phyloP scores from a whole-genome alignment of 2,329 filamentous ascomycete genomes.

The Curvularia sp. region DNA sequence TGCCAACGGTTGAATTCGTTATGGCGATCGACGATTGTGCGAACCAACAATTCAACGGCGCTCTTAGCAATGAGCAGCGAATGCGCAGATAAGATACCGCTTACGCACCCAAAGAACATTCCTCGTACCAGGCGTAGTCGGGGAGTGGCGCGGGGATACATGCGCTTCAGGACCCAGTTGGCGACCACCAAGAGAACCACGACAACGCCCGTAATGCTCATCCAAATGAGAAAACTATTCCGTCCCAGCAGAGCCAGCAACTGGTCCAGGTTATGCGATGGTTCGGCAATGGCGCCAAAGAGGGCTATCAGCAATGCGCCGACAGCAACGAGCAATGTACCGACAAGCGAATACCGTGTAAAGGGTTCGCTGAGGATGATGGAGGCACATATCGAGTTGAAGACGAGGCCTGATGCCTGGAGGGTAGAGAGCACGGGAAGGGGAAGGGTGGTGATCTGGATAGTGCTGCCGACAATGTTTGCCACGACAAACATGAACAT shows the following conservation, averaged over 20 bases:
- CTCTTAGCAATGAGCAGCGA: constrained; percentile 93
- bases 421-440: constrained; percentile 93
- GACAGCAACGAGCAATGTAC: constrained; percentile 83
- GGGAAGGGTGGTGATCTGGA: constrained; percentile 95
- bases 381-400: constrained; percentile 97
- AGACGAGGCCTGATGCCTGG: constrained; percentile 89
- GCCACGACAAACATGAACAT: constrained; percentile 97
- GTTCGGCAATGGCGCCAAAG: constrained; percentile 92
- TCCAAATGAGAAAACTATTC: constrained; percentile 84
- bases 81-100: constrained; percentile 92
- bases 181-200: constrained; percentile 71
- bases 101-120: constrained; percentile 83
- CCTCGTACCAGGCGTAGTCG: constrained; percentile 79
- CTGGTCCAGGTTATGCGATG: constrained; percentile 85
- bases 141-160: constrained; percentile 57
- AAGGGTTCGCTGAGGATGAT: constrained; percentile 92
- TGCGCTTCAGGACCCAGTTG: constrained; percentile 47
- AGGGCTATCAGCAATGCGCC: constrained; percentile 92
- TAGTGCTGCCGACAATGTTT: constrained; percentile 92
- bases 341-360: constrained; percentile 88
- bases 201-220: constrained; percentile 77
- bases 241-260: constrained; percentile 77
- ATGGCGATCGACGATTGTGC: constrained; percentile 80
- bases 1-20: constrained; percentile 98
- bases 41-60: constrained; percentile 90